Conservation (phyloP, 441 rosid species). For the Theobroma grandiflorum region DNA sequence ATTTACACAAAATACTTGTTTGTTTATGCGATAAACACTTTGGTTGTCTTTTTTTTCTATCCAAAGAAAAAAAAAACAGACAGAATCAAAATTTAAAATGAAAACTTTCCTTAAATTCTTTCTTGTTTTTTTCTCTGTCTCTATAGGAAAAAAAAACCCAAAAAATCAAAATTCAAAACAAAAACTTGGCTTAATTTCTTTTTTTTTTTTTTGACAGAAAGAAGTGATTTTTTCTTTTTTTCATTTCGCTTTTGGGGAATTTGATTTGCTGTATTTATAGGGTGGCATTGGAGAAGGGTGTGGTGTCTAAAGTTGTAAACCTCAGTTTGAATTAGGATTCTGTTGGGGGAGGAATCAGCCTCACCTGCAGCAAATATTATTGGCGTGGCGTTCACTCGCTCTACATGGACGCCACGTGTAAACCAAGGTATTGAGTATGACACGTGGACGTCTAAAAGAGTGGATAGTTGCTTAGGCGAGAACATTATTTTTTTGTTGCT, state of each 20-base stretch:
- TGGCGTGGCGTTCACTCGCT: not conserved
- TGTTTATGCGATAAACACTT: no score
- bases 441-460: not conserved
- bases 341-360: not conserved
- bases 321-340: not conserved
- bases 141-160: no score
- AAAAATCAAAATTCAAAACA: no score
- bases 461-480: no score
- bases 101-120: not conserved
- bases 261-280: not conserved
- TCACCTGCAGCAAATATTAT: not conserved
- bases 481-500: no score
- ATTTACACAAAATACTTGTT: not conserved
- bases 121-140: no score
- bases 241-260: not conserved
- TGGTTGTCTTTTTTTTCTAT: no score
- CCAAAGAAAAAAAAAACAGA: not conserved
- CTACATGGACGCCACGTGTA: not conserved
- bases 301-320: not conserved
- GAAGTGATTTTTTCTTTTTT: not conserved
- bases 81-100: not conserved
- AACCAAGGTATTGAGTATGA: not conserved
- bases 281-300: not conserved
- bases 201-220: not conserved
- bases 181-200: not conserved